Conservation (phyloP, 2,329 filamentous ascomycete species). For the Fusarium denticulatum region DNA sequence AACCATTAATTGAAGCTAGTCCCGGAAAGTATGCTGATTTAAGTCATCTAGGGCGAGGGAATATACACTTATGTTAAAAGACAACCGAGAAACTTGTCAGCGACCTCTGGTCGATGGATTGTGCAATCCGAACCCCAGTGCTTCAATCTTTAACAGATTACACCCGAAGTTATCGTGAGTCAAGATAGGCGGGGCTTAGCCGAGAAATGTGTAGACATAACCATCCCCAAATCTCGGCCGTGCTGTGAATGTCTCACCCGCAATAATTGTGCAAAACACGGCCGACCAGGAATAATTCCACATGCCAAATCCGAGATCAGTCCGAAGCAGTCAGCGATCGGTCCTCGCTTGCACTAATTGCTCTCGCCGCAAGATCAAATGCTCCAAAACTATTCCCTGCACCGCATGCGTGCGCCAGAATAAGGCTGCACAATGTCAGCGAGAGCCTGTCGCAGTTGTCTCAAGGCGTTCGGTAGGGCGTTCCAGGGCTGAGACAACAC, state of each 20-base stretch:
- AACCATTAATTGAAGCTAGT: too few species aligned
- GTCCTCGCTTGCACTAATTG: neutral
- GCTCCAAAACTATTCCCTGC: neutral
- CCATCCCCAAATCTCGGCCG: neutral
- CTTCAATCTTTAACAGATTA: fast-evolving
- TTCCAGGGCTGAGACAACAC: neutral
- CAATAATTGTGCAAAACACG: neutral
- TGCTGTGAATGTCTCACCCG: neutral
- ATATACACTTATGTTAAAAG: too few species aligned
- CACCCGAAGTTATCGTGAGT: fast-evolving
- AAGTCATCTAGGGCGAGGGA: too few species aligned
- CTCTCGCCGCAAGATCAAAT: neutral
- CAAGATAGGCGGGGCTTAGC: neutral
- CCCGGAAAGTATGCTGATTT: too few species aligned
- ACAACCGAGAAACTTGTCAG: too few species aligned
- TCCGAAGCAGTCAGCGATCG: neutral
- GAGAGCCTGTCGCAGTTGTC: neutral
- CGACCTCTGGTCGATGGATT: too few species aligned
- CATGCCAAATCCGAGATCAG: neutral
- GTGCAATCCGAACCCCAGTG: too few species aligned
- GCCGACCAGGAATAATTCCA: neutral
- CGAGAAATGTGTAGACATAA: fast-evolving
- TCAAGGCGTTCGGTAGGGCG: neutral
- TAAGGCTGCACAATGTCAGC: neutral
- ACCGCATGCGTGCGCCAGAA: neutral